A percentile compares a stretch with the other conserved stretches of the same genome.
Evolutionary conservation across 192 early-diverging fungal species (phyloP).

Genomic region (Chytriomyces confervae): DNA sequence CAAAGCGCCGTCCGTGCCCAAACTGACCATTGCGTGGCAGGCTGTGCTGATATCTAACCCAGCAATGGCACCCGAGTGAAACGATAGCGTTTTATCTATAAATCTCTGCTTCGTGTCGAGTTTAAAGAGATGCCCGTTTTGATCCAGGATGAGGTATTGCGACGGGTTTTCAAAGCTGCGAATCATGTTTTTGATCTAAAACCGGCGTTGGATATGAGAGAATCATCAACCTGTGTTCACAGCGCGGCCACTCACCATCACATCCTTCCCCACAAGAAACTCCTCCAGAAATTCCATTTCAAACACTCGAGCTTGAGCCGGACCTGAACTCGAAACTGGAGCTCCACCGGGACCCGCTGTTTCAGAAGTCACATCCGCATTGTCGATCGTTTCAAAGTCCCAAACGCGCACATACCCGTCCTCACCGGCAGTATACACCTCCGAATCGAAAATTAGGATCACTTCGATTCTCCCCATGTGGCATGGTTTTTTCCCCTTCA

Average conservation of each 20-base stretch:
- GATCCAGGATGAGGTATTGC: conserved; percentile 59
- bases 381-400: conserved; percentile 69
- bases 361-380: conserved; percentile 54
- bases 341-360: conserved; percentile 33
- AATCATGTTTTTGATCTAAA: conserved; percentile 57
- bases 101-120: conserved; percentile 57
- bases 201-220: neutral
- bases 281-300: conserved; percentile 67
- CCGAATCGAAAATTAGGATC: conserved; percentile 56
- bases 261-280: conserved; percentile 62
- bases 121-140: conserved; percentile 50
- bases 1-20: conserved; percentile 58
- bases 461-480: conserved; percentile 59
- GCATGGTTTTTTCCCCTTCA: conserved; percentile 55
- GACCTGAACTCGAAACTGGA: conserved; percentile 33
- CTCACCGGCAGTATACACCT: conserved; percentile 64
- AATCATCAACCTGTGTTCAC: neutral
- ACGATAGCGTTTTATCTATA: conserved; percentile 51
- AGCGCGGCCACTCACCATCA: conserved; percentile 46
- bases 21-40: conserved; percentile 50
- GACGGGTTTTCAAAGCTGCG: conserved; percentile 33
- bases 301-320: conserved; percentile 52
- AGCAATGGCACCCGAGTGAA: conserved; percentile 56
- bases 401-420: conserved; percentile 64
- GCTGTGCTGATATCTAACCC: conserved; percentile 53